These are phyloP conservation scores for Mangifera indica DNA, from an alignment of 345 rosid genomes.

Conservation along the genomic window DNA sequence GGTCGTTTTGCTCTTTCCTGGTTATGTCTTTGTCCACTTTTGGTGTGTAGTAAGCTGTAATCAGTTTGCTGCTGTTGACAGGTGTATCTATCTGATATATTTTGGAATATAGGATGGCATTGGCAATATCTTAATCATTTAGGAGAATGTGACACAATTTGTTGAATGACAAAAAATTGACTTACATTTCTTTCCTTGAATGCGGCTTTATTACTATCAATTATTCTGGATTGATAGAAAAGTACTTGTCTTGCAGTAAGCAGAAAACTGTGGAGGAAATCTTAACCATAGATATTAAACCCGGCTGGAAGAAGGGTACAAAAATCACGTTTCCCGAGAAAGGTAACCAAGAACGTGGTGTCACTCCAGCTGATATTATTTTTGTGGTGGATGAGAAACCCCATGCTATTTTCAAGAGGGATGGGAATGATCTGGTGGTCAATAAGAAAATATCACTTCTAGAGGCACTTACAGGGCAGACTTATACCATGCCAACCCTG, in stretches of 20 bases:
- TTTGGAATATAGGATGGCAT: neutral
- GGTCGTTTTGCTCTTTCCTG: too few species aligned
- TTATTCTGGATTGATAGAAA: neutral
- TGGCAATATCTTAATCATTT: neutral
- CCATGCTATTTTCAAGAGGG: conserved; percentile 55
- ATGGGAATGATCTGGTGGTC: conserved; percentile 62
- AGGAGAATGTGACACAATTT: neutral
- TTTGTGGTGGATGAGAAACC: conserved; percentile 78
- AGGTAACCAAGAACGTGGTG: conserved; percentile 67
- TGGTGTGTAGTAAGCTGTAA: neutral
- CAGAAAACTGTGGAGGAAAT: conserved; percentile 64
- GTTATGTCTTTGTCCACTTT: too few species aligned
- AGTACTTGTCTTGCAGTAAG: conserved; percentile 35
- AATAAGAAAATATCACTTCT: conserved; percentile 48
- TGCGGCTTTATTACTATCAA: neutral
- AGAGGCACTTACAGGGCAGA: conserved; percentile 67
- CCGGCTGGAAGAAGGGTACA: conserved; percentile 89
- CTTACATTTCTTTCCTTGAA: neutral
- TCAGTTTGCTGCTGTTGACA: neutral
- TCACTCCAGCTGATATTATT: conserved; percentile 61
- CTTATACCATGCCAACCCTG: conserved; percentile 47
- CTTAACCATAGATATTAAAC: conserved; percentile 61
- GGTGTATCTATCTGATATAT: neutral
- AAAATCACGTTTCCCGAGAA: conserved; percentile 77
- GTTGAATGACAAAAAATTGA: neutral